Percentiles rank a stretch among this genome's conserved stretches.
phyloP scores from a whole-genome alignment of 495 filamentous ascomycete genomes.

The Clavariopsis aquatica region DNA sequence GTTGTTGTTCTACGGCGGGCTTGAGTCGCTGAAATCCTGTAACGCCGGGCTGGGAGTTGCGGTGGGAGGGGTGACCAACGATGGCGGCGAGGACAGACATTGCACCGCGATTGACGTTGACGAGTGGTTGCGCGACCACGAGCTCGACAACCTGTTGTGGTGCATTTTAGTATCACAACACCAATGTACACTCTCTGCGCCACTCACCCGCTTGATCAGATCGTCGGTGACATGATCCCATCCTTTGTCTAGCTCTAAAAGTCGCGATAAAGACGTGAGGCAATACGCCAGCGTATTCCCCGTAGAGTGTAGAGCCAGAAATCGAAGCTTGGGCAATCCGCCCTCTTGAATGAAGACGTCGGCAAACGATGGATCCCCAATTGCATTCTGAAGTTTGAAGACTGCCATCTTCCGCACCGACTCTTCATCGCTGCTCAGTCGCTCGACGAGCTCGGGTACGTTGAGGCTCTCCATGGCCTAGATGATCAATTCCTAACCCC shows the following conservation, averaged over 20 bases:
- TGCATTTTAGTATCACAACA: neutral
- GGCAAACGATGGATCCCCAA: conserved; percentile 94
- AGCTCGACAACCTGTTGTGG: conserved; percentile 74
- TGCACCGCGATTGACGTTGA: conserved; percentile 94
- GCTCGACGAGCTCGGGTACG: conserved; percentile 66
- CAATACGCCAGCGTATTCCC: conserved; percentile 97
- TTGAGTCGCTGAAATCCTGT: conserved; percentile 73
- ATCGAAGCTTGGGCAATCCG: conserved; percentile 75
- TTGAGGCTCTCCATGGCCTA: conserved; percentile 58
- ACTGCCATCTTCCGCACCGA: conserved; percentile 97
- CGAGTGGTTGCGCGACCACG: conserved; percentile 91
- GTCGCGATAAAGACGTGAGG: conserved; percentile 77
- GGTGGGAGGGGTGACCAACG: conserved; percentile 75
- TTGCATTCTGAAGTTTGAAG: conserved; percentile 92
- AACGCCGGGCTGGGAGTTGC: conserved; percentile 51
- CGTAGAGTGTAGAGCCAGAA: conserved; percentile 75
- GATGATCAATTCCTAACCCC: neutral
- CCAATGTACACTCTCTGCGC: too few relatives aligned
- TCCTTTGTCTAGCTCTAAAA: conserved; percentile 95
- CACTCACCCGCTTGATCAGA: conserved; percentile 65
- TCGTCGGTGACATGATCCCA: conserved; percentile 80
- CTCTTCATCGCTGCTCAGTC: conserved; percentile 77
- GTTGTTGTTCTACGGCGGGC: conserved; percentile 85
- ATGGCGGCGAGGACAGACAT: conserved; percentile 95
- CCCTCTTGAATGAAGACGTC: conserved; percentile 92